Base-by-base conservation (phyloP, 345 rosid genomes). In the Physaria fendleri region DNA sequence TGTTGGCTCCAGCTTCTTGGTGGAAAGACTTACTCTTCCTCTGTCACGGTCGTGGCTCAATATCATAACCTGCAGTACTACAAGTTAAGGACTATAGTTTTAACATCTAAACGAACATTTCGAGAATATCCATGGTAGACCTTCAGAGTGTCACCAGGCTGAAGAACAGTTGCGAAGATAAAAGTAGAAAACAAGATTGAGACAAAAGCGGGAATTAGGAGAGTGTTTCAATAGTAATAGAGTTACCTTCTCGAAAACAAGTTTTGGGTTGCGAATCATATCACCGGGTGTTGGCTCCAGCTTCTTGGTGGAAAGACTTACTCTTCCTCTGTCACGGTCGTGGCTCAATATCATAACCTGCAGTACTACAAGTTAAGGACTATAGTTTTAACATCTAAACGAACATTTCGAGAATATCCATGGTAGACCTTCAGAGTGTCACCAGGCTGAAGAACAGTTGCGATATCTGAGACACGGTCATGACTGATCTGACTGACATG, bases 401-500 rank as follows among this genome's bases (percentile, higher is more conserved):
- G 3, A 44, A 37, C 47, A 20, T 0, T 16, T 11, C 7, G 41
- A 24, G 27, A 41, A 58, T 49, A 58, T 29, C 49, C 0, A 9
- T 22, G 3, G 29, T 15, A 23, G 27, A 88, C 97, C 97, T 93
- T 93, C 18, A 88, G 79, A 41, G 79, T 76, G 76, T 88, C 99
- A 37, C 97, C 99, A 8, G 99, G 97, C 71, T 93, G 99, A 76
- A 93, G 99, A 74, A 93, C 97, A 1, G 95, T 93, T 14, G 95
- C 84, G 41, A 93, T 85, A 74, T 89, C 98, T 14, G 90, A 73
- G 21, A 93, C 91, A 25, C 90, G 99, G 59, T 93, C 97, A 47
- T 93, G 97, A 75, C 99, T 89, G 59, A 93, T 89, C 78, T 89
- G 95, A 69, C 99, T 93, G 69, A 93, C 97, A 46, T 93, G 97